phyloP scores from a whole-genome alignment of 305 asterid genomes.

The Fraxinus ornus region DNA sequence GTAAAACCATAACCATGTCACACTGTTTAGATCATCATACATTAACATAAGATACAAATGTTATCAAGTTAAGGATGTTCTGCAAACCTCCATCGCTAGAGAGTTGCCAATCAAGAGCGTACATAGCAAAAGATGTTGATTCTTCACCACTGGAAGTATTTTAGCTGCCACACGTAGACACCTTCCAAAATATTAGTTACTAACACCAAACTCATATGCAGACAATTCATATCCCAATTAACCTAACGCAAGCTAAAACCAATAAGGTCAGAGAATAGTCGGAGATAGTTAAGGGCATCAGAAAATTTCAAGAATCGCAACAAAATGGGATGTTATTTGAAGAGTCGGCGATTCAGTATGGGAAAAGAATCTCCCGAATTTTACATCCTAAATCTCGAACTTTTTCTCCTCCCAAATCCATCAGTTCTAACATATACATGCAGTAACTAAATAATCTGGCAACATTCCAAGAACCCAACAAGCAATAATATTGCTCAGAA shows the following conservation, averaged over 20 bases:
- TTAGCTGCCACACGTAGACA: conserved; percentile 61
- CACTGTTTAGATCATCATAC: background rate
- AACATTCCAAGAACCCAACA: background rate
- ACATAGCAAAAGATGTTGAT: conserved; percentile 96
- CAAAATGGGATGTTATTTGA: background rate
- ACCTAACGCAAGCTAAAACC: background rate
- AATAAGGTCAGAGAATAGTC: conserved; percentile 8
- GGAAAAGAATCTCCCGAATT: background rate
- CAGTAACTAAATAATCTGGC: conserved; percentile 14
- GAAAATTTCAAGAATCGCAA: background rate
- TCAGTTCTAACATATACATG: background rate
- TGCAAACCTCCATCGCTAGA: conserved; percentile 96
- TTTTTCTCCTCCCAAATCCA: conserved; percentile 1
- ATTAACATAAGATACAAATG: background rate
- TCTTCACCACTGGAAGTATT: conserved; percentile 96
- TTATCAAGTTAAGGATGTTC: conserved; percentile 20
- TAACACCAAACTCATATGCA: conserved; percentile 12
- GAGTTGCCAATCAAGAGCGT: conserved; percentile 99
- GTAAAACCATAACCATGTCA: conserved; percentile 12
- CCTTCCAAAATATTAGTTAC: background rate
- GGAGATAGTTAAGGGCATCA: background rate
- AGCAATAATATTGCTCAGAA: background rate
- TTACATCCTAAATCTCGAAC: conserved; percentile 14
- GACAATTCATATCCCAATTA: conserved; percentile 14
- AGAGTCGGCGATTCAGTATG: background rate